Evolutionary conservation across 257 asterid species (phyloP).

Genomic region (Primulina tabacum): DNA sequence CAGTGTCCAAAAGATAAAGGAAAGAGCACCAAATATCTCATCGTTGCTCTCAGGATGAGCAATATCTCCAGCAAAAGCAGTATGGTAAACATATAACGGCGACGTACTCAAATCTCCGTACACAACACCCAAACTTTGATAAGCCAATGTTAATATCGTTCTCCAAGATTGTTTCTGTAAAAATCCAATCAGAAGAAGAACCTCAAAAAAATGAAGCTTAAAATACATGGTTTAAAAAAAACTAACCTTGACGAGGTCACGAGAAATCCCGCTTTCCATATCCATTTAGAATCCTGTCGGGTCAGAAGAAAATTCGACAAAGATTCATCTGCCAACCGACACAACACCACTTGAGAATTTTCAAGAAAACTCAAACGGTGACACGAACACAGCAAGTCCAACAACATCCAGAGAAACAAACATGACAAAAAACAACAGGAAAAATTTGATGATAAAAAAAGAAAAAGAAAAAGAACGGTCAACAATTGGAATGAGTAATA

Average conservation of each 20-base stretch:
- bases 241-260: conserved; percentile 57
- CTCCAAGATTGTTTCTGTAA: conserved; percentile 79
- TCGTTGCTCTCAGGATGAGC: conserved; percentile 61
- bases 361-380: conserved; percentile 9
- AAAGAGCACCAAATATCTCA: conserved; percentile 81
- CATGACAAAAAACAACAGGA: too few relatives aligned
- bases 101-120: conserved; percentile 92
- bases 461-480: too few relatives aligned
- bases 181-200: background rate
- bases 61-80: conserved; percentile 81
- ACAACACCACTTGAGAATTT: conserved; percentile 27
- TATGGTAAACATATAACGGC: conserved; percentile 79
- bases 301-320: conserved; percentile 34
- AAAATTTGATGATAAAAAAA: too few relatives aligned
- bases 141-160: conserved; percentile 64
- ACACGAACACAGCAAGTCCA: too few relatives aligned
- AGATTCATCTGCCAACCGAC: conserved; percentile 29
- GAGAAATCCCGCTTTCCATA: conserved; percentile 58
- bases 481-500: too few relatives aligned
- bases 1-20: conserved; percentile 86
- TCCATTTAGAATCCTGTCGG: conserved; percentile 40
- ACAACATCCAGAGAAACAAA: too few relatives aligned
- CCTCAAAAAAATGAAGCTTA: background rate
- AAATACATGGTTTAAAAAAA: background rate
- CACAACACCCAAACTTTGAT: conserved; percentile 88